Base-by-base conservation (phyloP, 129 eudicot genomes). In the Daucus carota region DNA sequence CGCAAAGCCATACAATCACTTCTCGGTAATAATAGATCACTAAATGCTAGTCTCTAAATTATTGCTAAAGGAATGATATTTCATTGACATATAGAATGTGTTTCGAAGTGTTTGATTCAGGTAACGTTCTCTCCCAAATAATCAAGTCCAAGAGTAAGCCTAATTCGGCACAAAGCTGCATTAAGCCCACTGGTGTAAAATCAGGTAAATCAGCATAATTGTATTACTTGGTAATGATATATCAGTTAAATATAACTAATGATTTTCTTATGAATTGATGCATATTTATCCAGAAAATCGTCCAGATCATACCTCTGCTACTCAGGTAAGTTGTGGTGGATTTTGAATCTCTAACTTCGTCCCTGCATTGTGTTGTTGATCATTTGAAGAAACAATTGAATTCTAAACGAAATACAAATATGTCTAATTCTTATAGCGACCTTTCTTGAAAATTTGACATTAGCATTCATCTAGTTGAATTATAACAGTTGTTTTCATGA, bases 1-100 rank as follows among this genome's bases (percentile, higher is more conserved):
- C 69, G 46, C 15, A 65, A 81, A 43, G 82, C 86, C 2, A 75
- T 83, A 42, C 24, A 71, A n/a, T 60, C 76, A 59, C 80, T 78
- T 65, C 80, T 74, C 3, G 82, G 86, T 78, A 74, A 8, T 42
- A 38, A 26, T 65, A 52, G 5, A 34, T 43, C 62, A 26, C 29
- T 72, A 29, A 20, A 1, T 43, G 8, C 13, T 72, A 9, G 3
- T 18, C 4, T 28, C 54, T 73, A 22, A 29, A 22, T 22, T 59
- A 31, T 52, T 52, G 8, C 24, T 52, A 24, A 24, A 63, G 12
- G 68, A 62, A 13, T 29, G 40, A 36, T 52, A n/a, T 29, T 13
- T 67, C 8, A 34, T 74, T 71, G 73, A 45, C 46, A 11, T 32
- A n/a, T 32, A 20, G 44, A 47, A 60, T 74, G 34, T 36, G 16